phyloP scores from a whole-genome alignment of 129 eudicot species.

The Rutidosis leptorrhynchoides region DNA sequence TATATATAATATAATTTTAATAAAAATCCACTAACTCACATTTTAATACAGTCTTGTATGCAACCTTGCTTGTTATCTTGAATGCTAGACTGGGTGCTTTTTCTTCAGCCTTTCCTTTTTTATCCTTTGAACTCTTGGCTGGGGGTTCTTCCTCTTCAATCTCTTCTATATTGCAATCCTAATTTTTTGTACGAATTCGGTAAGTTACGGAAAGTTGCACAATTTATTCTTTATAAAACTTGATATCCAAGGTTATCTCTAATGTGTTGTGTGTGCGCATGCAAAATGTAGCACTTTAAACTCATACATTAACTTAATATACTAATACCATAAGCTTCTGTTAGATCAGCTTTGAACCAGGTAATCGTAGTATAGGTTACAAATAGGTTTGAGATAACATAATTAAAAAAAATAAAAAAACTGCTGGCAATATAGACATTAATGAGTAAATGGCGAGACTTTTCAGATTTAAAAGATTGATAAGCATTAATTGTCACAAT shows the following conservation, averaged over 20 bases:
- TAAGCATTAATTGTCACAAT: neutral
- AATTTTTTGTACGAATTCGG: neutral
- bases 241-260: neutral
- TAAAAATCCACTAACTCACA: constrained; percentile 34
- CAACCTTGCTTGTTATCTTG: constrained; percentile 88
- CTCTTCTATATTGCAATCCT: constrained; percentile 93
- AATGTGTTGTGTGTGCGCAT: neutral
- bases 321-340: neutral
- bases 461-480: neutral
- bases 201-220: neutral
- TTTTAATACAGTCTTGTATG: constrained; percentile 90
- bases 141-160: constrained; percentile 88
- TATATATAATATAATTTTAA: neutral
- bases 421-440: neutral
- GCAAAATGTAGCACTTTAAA: neutral
- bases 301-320: neutral
- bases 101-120: constrained; percentile 73
- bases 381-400: neutral
- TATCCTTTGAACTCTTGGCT: constrained; percentile 88
- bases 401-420: neutral
- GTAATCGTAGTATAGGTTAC: neutral
- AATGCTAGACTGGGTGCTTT: constrained; percentile 74
- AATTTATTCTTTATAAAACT: neutral
- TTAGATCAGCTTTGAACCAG: neutral
- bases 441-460: neutral